Conservation (phyloP, 2,329 filamentous ascomycete species). For the Epichloe baconii region DNA sequence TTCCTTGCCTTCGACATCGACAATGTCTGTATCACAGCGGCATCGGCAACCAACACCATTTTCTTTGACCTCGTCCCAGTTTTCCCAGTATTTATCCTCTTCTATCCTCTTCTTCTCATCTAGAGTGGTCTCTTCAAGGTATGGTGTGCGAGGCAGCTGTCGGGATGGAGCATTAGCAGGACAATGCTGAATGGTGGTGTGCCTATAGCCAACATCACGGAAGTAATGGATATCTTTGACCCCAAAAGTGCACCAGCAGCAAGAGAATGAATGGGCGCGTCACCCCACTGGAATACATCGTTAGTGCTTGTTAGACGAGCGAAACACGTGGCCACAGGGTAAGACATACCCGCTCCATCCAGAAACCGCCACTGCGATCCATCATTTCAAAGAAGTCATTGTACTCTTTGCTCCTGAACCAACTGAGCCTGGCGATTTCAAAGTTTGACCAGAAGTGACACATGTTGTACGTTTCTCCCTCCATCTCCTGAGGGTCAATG, state of each 20-base stretch:
- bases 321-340: not conserved
- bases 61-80: constrained; percentile 75
- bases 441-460: constrained; percentile 99
- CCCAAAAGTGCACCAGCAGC: constrained; percentile 76
- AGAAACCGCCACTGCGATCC: constrained; percentile 95
- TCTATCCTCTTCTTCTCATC: constrained; percentile 76
- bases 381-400: constrained; percentile 98
- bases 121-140: constrained; percentile 64
- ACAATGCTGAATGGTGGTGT: constrained; percentile 98
- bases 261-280: constrained; percentile 94
- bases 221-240: constrained; percentile 92
- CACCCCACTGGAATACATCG: constrained; percentile 64
- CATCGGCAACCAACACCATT: constrained; percentile 96
- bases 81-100: constrained; percentile 94
- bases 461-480: constrained; percentile 98
- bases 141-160: constrained; percentile 70
- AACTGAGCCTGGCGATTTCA: constrained; percentile 87
- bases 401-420: constrained; percentile 95
- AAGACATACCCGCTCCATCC: constrained; percentile 79
- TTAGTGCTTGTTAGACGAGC: constrained; percentile 12
- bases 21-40: constrained; percentile 92
- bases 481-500: constrained; percentile 87
- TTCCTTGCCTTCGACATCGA: constrained; percentile 94
- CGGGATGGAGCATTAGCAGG: constrained; percentile 86
- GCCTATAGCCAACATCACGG: constrained; percentile 94